phyloP scores from a whole-genome alignment of 2,329 filamentous ascomycete species.

The Fusarium setosum region DNA sequence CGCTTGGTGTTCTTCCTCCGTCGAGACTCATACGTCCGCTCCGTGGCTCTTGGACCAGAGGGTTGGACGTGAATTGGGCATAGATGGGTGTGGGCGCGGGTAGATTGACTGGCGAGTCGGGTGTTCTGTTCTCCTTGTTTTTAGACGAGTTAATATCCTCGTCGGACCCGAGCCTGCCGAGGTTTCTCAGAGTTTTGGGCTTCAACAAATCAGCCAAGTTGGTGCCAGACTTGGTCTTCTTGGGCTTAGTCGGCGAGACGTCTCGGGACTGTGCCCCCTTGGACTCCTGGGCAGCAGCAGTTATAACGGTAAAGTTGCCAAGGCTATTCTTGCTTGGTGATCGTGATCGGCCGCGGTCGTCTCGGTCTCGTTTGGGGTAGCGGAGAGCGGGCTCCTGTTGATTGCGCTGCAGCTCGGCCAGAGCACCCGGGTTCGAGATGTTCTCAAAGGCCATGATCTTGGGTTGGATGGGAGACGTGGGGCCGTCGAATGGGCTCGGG shows the following conservation, averaged over 20 bases:
- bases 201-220: constrained; percentile 84
- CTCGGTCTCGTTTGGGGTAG: constrained; percentile 53
- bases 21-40: constrained; percentile 42
- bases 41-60: constrained; percentile 34
- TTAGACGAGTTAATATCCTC: constrained; percentile 63
- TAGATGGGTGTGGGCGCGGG: constrained; percentile 76
- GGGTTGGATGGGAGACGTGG: constrained; percentile 41
- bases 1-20: constrained; percentile 31
- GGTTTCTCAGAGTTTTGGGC: constrained; percentile 77
- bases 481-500: constrained; percentile 39
- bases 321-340: constrained; percentile 59
- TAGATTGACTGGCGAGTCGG: constrained; percentile 48
- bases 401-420: constrained; percentile 69
- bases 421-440: constrained; percentile 56
- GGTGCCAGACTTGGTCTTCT: constrained; percentile 85
- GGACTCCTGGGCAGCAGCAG: constrained; percentile 52
- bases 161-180: constrained; percentile 65
- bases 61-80: constrained; percentile 71
- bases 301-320: constrained; percentile 57
- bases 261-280: constrained; percentile 57
- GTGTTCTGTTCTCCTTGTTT: constrained; percentile 87
- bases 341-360: constrained; percentile 51
- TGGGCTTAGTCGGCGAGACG: constrained; percentile 69
- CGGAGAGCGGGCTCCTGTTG: constrained; percentile 56
- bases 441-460: constrained; percentile 46